These are phyloP conservation scores for Pontederia paniculata DNA, from an alignment of 176 grass and related monocot genomes.

Conservation along the genomic window DNA sequence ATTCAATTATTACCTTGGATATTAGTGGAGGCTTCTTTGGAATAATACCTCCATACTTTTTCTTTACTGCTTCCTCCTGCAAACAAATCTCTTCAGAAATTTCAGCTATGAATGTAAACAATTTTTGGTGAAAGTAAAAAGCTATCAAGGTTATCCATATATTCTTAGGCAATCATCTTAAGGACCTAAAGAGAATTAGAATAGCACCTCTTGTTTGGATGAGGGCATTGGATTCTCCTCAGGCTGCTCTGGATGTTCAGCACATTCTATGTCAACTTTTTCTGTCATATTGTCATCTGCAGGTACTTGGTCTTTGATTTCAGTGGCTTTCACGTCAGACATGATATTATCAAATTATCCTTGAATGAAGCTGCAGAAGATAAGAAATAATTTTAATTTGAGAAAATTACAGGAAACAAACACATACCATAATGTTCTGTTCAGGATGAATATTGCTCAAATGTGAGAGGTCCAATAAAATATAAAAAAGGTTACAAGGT, in stretches of 20 bases:
- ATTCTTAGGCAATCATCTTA: slow-evolving; percentile 1
- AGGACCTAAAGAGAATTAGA: not conserved
- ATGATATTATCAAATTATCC: not conserved
- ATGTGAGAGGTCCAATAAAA: too few species aligned
- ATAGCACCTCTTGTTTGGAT: slow-evolving; percentile 49
- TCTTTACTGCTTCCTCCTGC: slow-evolving; percentile 70
- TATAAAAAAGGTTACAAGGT: too few species aligned
- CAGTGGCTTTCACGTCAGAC: not conserved
- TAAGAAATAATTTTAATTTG: too few species aligned
- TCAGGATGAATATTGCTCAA: too few species aligned
- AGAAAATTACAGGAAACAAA: too few species aligned
- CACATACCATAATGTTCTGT: too few species aligned
- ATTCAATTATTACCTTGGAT: slow-evolving; percentile 44
- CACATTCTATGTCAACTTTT: too few species aligned
- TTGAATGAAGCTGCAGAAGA: not conserved
- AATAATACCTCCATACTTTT: slow-evolving; percentile 66
- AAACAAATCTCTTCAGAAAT: slow-evolving; percentile 2
- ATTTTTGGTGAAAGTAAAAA: not conserved
- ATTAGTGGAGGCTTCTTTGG: slow-evolving; percentile 72
- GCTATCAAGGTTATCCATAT: slow-evolving; percentile 10
- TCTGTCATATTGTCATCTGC: too few species aligned
- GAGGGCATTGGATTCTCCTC: slow-evolving; percentile 37
- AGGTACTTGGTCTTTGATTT: too few species aligned
- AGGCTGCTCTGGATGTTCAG: slow-evolving; percentile 33
- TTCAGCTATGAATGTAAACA: not conserved